These are phyloP conservation scores for Coffea eugenioides DNA, from an alignment of 257 asterid species.

Conservation along the genomic window DNA sequence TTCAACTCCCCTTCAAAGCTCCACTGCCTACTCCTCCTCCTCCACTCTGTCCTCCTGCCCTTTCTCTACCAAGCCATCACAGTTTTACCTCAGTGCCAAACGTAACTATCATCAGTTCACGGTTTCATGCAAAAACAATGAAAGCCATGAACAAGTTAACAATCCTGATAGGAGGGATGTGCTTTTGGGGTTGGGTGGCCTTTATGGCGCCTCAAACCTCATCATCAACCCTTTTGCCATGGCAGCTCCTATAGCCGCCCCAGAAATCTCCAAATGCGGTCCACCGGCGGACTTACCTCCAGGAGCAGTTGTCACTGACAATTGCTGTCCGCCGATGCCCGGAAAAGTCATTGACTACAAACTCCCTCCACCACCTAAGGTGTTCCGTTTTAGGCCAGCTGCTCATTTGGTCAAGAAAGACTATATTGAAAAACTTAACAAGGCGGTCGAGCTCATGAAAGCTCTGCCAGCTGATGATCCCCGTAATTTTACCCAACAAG, in stretches of 20 bases:
- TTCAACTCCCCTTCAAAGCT: not conserved
- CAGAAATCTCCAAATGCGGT: conserved; percentile 13
- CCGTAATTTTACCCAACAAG: conserved; percentile 27
- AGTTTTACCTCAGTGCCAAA: conserved; percentile 1
- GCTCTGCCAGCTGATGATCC: conserved; percentile 28
- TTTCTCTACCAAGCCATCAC: conserved; percentile 1
- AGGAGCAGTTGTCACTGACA: not conserved
- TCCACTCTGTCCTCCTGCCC: not conserved
- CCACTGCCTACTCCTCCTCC: not conserved
- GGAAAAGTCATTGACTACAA: conserved; percentile 6
- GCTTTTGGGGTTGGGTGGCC: conserved; percentile 26
- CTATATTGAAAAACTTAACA: conserved; percentile 16
- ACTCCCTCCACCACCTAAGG: conserved; percentile 2
- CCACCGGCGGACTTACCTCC: not conserved
- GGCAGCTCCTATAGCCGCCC: conserved; percentile 19
- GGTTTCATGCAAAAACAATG: conserved; percentile 1
- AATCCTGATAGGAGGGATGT: conserved; percentile 22
- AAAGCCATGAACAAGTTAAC: not conserved
- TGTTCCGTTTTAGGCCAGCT: conserved; percentile 23
- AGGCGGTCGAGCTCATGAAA: conserved; percentile 24
- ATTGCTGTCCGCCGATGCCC: conserved; percentile 26
- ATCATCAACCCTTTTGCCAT: not conserved
- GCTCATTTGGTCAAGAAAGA: conserved; percentile 21
- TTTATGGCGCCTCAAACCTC: conserved; percentile 17
- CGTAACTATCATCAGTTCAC: not conserved